Conservation (phyloP, 306 rosid genomes). For the Biancaea sappan region DNA sequence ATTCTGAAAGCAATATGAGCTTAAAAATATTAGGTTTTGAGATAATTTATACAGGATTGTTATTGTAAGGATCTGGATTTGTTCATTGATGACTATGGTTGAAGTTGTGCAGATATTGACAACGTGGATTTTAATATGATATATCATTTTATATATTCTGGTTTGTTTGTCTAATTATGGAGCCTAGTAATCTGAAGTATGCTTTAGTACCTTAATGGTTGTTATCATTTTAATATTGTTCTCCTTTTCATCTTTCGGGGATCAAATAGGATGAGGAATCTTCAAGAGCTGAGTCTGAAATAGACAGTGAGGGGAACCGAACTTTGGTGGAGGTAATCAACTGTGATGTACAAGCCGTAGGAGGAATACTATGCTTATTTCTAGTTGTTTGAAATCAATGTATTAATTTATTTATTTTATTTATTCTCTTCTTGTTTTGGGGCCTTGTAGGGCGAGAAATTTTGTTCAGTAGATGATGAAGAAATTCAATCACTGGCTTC, state of each 20-base stretch:
- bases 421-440: background rate
- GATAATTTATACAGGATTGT: no score
- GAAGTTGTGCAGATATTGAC: no score
- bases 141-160: no score
- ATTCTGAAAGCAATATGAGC: no score
- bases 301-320: background rate
- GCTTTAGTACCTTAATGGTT: no score
- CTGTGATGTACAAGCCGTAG: background rate
- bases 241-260: background rate
- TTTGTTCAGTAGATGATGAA: slow-evolving; percentile 37
- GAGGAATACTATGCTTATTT: background rate
- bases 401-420: background rate
- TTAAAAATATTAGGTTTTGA: no score
- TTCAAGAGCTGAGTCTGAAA: background rate
- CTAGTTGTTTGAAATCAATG: background rate
- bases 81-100: no score
- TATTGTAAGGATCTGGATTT: no score
- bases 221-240: background rate
- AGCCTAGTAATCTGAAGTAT: no score
- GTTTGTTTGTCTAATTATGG: no score
- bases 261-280: slow-evolving; percentile 20
- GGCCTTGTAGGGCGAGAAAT: slow-evolving; percentile 38
- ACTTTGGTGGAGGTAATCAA: background rate
- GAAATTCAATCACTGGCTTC: slow-evolving; percentile 45
- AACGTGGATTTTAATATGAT: no score